phyloP scores from a whole-genome alignment of 495 filamentous ascomycete genomes.

The Penicillium canescens region DNA sequence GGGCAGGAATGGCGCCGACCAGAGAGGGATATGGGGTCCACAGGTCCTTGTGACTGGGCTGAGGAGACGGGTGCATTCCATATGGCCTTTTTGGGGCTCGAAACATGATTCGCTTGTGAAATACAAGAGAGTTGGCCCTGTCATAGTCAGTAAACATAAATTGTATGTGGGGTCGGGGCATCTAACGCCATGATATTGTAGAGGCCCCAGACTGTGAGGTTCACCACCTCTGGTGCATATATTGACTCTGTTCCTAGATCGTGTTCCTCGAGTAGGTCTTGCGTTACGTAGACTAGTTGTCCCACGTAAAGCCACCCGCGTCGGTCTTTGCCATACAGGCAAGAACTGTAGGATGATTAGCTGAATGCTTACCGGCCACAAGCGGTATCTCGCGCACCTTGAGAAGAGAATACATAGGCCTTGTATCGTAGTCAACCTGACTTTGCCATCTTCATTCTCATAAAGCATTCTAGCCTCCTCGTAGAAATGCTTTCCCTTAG shows the following conservation, averaged over 20 bases:
- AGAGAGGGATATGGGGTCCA: constrained; percentile 34
- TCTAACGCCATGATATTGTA: constrained; percentile 7
- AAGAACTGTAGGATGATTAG: constrained; percentile 19
- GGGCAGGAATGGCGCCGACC: constrained; percentile 20
- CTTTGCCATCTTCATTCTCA: constrained; percentile 12
- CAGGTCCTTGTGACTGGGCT: constrained; percentile 19
- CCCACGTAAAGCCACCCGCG: constrained; percentile 30
- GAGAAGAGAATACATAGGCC: constrained; percentile 13
- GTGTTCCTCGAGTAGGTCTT: constrained; percentile 13
- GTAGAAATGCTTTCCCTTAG: constrained; percentile 26
- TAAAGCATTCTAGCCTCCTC: constrained; percentile 20
- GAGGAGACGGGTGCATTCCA: constrained; percentile 3
- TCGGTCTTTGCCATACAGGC: constrained; percentile 33
- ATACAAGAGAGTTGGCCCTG: constrained; percentile 26
- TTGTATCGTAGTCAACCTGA: constrained; percentile 12
- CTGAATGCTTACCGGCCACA: constrained; percentile 2
- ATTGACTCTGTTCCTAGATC: constrained; percentile 11
- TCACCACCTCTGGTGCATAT: constrained; percentile 13
- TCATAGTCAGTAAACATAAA: no score
- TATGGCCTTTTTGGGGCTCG: constrained; percentile 14
- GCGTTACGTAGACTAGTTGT: constrained; percentile 23
- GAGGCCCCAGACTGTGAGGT: constrained; percentile 31
- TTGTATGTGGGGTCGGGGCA: no score
- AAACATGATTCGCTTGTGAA: constrained; percentile 21
- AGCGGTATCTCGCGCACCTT: no score